A percentile compares a stretch with the other conserved stretches of the same genome.
Evolutionary conservation across 202 grass and related monocot species (phyloP).

Genomic region (Elaeis oleifera): DNA sequence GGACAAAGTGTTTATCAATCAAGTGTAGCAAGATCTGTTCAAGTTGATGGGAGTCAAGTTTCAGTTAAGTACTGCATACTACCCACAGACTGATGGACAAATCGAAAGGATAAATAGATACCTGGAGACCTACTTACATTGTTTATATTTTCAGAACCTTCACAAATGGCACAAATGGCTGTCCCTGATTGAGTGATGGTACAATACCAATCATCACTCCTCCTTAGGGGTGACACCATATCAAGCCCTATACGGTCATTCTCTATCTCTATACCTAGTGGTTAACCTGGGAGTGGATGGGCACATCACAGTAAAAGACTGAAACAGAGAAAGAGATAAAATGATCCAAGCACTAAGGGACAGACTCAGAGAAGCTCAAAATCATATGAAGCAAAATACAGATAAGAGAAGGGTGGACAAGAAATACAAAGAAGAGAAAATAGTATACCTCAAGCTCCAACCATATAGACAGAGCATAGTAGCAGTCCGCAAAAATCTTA

Average conservation of each 20-base stretch:
- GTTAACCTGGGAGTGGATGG: too few relatives aligned
- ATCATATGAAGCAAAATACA: too few relatives aligned
- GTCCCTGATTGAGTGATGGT: neutral
- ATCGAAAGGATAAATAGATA: neutral
- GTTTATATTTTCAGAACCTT: neutral
- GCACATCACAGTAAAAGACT: too few relatives aligned
- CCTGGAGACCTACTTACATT: neutral
- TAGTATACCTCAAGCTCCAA: too few relatives aligned
- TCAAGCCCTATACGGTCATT: neutral
- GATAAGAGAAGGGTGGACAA: too few relatives aligned
- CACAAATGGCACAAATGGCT: neutral
- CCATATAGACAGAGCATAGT: too few relatives aligned
- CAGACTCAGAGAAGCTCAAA: too few relatives aligned
- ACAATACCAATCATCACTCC: neutral
- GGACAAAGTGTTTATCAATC: neutral
- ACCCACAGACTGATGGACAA: neutral
- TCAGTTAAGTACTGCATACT: neutral
- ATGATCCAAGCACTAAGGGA: too few relatives aligned
- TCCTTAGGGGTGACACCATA: neutral
- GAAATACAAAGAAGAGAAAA: too few relatives aligned
- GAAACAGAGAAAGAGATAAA: too few relatives aligned
- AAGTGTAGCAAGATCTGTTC: neutral
- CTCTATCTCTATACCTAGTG: neutral
- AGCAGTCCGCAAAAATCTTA: too few relatives aligned
- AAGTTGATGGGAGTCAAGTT: neutral